Conservation (phyloP, 1,284 basidiomycete genomes). For the Cutaneotrichosporon sp. region DNA sequence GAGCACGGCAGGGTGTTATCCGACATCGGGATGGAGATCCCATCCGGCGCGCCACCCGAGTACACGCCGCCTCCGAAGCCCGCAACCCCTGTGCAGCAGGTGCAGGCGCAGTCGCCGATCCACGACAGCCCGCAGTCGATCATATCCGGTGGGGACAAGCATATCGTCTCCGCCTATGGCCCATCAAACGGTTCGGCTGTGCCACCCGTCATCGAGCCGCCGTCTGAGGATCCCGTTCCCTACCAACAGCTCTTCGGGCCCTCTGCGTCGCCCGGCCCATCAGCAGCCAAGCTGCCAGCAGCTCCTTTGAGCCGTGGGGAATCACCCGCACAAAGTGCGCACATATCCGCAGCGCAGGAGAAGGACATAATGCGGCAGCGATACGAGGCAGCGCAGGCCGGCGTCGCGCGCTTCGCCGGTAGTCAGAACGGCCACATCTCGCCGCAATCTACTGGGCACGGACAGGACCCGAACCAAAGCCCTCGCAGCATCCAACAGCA, state of each 20-base stretch:
- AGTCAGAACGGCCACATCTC: neutral
- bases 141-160: neutral
- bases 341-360: constrained; percentile 36
- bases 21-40: constrained; percentile 34
- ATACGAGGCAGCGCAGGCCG: constrained; percentile 34
- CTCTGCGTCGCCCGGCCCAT: neutral
- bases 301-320: neutral
- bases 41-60: constrained; percentile 18
- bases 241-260: constrained; percentile 23
- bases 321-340: constrained; percentile 12
- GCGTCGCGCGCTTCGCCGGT: constrained; percentile 2
- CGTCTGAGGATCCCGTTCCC: constrained; percentile 15
- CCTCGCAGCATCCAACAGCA: neutral
- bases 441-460: constrained; percentile 11
- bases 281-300: neutral
- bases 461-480: neutral
- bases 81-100: neutral
- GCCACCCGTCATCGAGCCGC: neutral
- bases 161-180: neutral
- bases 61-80: constrained; percentile 13
- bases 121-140: constrained; percentile 6
- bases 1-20: constrained; percentile 37
- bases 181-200: constrained; percentile 5
- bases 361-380: constrained; percentile 38
- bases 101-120: neutral